These are phyloP conservation scores for Coelastrella sp. DNA, from an alignment of 139 green algal species.

Conservation along the genomic window DNA sequence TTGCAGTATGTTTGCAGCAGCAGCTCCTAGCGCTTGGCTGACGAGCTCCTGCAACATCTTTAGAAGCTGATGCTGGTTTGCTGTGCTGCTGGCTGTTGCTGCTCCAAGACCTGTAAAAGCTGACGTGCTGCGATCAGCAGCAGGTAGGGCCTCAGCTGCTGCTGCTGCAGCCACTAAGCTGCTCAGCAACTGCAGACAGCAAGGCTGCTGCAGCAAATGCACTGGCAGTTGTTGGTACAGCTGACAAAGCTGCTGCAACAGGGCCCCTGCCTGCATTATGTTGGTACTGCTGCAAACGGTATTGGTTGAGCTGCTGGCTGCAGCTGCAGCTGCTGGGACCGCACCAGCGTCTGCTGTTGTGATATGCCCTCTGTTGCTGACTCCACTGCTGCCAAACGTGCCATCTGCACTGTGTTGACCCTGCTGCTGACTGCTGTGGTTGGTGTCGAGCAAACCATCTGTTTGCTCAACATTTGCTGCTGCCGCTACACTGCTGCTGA, in stretches of 20 bases:
- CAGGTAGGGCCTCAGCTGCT: conserved; percentile 22
- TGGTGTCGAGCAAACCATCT: not conserved
- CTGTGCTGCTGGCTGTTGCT: not conserved
- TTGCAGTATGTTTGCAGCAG: not conserved
- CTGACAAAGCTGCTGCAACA: not conserved
- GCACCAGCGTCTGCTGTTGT: not conserved
- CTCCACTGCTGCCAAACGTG: not conserved
- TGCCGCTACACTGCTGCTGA: not conserved
- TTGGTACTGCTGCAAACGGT: not conserved
- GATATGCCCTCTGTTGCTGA: too few relatives aligned
- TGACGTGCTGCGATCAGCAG: not conserved
- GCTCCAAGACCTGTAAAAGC: conserved; percentile 13
- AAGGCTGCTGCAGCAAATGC: conserved; percentile 33
- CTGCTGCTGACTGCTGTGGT: not conserved
- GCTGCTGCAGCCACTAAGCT: conserved; percentile 5
- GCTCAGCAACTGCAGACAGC: conserved; percentile 41
- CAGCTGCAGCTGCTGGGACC: conserved; percentile 9
- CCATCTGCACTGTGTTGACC: not conserved
- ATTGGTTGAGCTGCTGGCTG: not conserved
- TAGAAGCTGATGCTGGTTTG: conserved; percentile 26
- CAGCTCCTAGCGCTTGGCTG: not conserved
- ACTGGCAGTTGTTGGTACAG: conserved; percentile 19
- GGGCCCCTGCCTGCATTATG: not conserved
- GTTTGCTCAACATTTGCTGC: not conserved
- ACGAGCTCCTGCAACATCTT: conserved; percentile 7